Base-by-base conservation (phyloP, 2,329 filamentous ascomycete genomes). In the Spiromastix sp. region DNA sequence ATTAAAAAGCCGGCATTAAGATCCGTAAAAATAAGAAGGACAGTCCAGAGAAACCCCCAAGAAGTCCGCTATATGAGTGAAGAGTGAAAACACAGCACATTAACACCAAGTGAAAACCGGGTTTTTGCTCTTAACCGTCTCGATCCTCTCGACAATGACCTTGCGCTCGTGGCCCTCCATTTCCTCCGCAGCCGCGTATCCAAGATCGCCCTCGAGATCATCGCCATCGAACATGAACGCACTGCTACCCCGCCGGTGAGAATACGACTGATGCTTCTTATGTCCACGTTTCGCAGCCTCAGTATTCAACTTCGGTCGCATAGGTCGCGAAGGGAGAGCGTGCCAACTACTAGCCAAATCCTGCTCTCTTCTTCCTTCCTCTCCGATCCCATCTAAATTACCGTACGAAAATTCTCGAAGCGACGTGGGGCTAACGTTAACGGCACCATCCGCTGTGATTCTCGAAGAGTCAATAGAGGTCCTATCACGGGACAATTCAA, bases 91-190 rank as follows among this genome's bases (percentile, higher is more conserved):
- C n/a, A n/a, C n/a, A n/a, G n/a, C n/a, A 20, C 16, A 38, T 66
- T 66, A 96, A 67, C 91, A 98, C 84, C 91, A 98, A 29, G 84
- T 94, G 61, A 98, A 98, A 20, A 98, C 86, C 2, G 91, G 91
- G 55, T 93, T 93, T 56, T 81, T 82, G 54, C 79, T 85, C 70
- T 96, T 96, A 42, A 98, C 91, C 41, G 89, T 83, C 67, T 98
- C 91, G 39, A 98, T 64, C 43, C 91, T 72, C 68, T 98, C 91
- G 31, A 98, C 87, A 67, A 98, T 96, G 31, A 98, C 91, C 61
- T 91, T 93, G 49, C 87, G 75, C 56, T 82, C 79, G 51, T 86
- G 84, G 9, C 84, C 84, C 60, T 96, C 91, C 75, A 93, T 85
- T 17, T 85, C 91, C 56, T 89, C 85, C 0, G 91, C 91, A 1